A percentile compares a stretch with the other conserved stretches of the same genome.
Evolutionary conservation across 2,329 filamentous ascomycete genomes (phyloP).

Genomic region (Colletotrichum sidae): DNA sequence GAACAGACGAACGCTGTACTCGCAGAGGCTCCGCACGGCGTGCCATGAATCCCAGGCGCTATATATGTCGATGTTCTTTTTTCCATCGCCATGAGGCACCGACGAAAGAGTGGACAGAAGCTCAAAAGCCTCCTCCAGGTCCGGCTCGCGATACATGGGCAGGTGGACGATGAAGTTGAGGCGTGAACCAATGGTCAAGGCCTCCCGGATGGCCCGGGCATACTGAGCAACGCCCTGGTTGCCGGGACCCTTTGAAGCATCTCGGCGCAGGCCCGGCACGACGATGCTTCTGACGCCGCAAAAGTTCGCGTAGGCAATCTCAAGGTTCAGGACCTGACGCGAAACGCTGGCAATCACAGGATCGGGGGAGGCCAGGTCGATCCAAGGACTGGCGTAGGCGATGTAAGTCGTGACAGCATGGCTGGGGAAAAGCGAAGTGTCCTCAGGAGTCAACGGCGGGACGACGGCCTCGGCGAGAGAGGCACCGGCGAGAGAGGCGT

Average conservation of each 20-base stretch:
- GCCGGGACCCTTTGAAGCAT: slow-evolving; percentile 64
- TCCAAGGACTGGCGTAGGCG: slow-evolving; percentile 89
- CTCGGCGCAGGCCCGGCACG: slow-evolving; percentile 79
- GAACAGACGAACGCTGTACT: slow-evolving; percentile 83
- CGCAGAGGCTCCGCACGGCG: slow-evolving; percentile 84
- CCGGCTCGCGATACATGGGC: slow-evolving; percentile 83
- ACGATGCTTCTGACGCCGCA: slow-evolving; percentile 89
- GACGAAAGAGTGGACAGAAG: slow-evolving; percentile 60
- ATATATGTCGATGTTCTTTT: slow-evolving; percentile 73
- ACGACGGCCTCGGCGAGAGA: slow-evolving; percentile 67
- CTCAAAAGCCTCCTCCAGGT: slow-evolving; percentile 63
- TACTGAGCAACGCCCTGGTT: slow-evolving; percentile 76
- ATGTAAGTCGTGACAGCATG: slow-evolving; percentile 79
- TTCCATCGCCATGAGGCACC: slow-evolving; percentile 46
- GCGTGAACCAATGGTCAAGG: slow-evolving; percentile 78
- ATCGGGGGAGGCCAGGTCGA: slow-evolving; percentile 86
- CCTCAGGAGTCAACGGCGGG: slow-evolving; percentile 79
- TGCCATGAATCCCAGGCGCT: slow-evolving; percentile 96
- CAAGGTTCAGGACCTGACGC: slow-evolving; percentile 88
- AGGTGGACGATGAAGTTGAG: slow-evolving; percentile 84
- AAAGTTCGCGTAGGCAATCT: slow-evolving; percentile 95
- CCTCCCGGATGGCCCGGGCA: slow-evolving; percentile 85
- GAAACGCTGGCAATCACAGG: slow-evolving; percentile 88
- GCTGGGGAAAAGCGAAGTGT: slow-evolving; percentile 79
- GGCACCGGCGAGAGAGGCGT: slow-evolving; percentile 53